Base-by-base conservation (phyloP, 1,139 yeast genomes). In the Sugiyamaella neomexicana region DNA sequence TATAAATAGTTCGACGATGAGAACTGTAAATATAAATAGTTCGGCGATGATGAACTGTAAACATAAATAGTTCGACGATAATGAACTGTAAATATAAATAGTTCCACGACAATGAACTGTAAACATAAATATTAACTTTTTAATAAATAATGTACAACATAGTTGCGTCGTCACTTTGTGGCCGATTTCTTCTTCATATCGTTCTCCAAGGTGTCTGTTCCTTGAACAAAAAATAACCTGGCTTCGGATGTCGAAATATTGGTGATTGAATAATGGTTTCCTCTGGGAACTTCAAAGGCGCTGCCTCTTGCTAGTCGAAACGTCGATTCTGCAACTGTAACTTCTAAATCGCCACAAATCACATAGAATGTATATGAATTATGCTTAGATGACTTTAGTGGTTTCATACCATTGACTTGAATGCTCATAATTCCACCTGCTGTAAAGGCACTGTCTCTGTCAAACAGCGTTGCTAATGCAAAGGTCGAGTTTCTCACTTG, bases 401-500 rank as follows among this genome's bases (percentile, higher is more conserved):
- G 80, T 66, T 89, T 89, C 48, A 74, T 74, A 12, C 81, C 83
- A 2, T 76, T 69, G 1, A 64, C 61, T 0, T 93, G 89, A 27
- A 90, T 72, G 53, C 81, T 81, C 56, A 90, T 74, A 60, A 89
- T 75, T 1, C 97, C 97, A 32, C 89, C 82, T 0, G 95, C 96
- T 52, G 86, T 80, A 58, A 79, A 80, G 42, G 83, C 86, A 49
- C 79, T 77, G 62, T 86, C 83, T 55, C 80, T 79, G 61, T 85
- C 85, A 62, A 87, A 89, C 50, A 89, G 72, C 9, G 85, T 79
- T 0, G 88, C 86, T 16, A 89, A 74, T 53, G 79, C 75, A 66
- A 82, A 87, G 55, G 80, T 77, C 54, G 86, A 89, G 37, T 78
- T 75, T 1, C 73, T 75, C 9, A 77, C 75, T 7, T 71, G 69